Percentiles rank a stretch among this genome's conserved stretches.
phyloP scores from a whole-genome alignment of 129 eudicot species.

The Saposhnikovia divaricata region DNA sequence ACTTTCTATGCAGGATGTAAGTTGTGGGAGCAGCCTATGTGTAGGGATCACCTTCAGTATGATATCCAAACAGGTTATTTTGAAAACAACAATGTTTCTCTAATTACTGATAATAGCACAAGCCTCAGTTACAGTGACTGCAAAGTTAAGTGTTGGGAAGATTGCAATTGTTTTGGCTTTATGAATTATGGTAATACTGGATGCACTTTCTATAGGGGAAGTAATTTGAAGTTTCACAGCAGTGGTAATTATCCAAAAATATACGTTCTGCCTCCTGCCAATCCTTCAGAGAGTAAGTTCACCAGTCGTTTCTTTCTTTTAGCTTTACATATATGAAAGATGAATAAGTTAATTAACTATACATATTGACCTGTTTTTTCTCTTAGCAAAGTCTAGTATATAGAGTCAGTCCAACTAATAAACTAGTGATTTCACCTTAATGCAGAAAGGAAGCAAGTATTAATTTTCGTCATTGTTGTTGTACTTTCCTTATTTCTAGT shows the following conservation, averaged over 20 bases:
- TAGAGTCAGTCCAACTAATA: neutral
- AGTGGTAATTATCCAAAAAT: slow-evolving; percentile 7
- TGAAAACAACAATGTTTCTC: neutral
- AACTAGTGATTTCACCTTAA: neutral
- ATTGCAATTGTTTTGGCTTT: slow-evolving; percentile 41
- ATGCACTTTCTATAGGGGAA: slow-evolving; percentile 21
- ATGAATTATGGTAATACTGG: slow-evolving; percentile 9
- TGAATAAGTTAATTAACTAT: neutral
- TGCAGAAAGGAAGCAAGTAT: slow-evolving; percentile 11
- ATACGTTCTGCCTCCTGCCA: slow-evolving; percentile 18
- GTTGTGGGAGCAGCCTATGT: slow-evolving; percentile 7
- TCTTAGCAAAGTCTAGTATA: neutral
- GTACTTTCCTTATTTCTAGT: neutral
- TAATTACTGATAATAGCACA: neutral
- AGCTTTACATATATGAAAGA: neutral
- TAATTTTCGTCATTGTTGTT: slow-evolving; percentile 9
- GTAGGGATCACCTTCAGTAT: slow-evolving; percentile 14
- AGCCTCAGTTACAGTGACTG: slow-evolving; percentile 43
- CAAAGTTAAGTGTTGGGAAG: slow-evolving; percentile 29
- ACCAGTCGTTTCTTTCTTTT: neutral
- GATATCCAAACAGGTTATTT: slow-evolving; percentile 9
- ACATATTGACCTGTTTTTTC: neutral
- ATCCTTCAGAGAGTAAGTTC: slow-evolving; percentile 5
- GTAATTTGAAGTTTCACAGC: neutral
- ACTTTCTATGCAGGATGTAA: slow-evolving; percentile 11